phyloP scores from a whole-genome alignment of 208 protist genomes.

The Trypanosoma avium region DNA sequence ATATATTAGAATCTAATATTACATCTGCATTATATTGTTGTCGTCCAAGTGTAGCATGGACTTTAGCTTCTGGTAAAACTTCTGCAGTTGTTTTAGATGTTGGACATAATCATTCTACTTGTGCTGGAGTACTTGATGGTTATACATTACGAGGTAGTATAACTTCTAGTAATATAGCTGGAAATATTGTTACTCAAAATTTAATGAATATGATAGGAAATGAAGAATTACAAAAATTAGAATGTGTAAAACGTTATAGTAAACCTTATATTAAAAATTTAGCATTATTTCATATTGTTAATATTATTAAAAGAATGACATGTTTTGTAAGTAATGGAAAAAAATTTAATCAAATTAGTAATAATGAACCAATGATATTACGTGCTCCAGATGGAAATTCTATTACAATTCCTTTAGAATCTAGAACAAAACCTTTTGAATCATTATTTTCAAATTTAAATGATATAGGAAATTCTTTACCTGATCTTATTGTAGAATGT shows the following conservation, averaged over 20 bases:
- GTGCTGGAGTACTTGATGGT: slow-evolving; percentile 80
- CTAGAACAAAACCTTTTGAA: slow-evolving; percentile 51
- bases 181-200: slow-evolving; percentile 47
- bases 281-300: slow-evolving; percentile 12
- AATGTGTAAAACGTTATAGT: slow-evolving; percentile 14
- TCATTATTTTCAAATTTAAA: slow-evolving; percentile 44
- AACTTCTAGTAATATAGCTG: slow-evolving; percentile 44
- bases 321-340: slow-evolving; percentile 17
- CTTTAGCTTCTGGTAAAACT: slow-evolving; percentile 55
- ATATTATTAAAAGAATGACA: slow-evolving; percentile 20
- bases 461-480: slow-evolving; percentile 28
- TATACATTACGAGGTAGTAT: slow-evolving; percentile 72
- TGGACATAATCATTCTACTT: slow-evolving; percentile 70
- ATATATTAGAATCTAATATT: slow-evolving; percentile 61
- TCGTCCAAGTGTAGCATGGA: slow-evolving; percentile 75
- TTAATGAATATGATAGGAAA: slow-evolving; percentile 31
- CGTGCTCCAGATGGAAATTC: slow-evolving; percentile 50
- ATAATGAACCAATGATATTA: slow-evolving; percentile 20
- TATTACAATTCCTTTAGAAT: slow-evolving; percentile 30
- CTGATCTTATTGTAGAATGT: slow-evolving; percentile 46
- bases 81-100: slow-evolving; percentile 80
- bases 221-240: slow-evolving; percentile 37
- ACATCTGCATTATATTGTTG: slow-evolving; percentile 67
- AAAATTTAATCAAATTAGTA: not conserved
- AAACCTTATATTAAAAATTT: slow-evolving; percentile 7